Conservation (phyloP, 768 basidiomycete species). For the Serendipita sp. region DNA sequence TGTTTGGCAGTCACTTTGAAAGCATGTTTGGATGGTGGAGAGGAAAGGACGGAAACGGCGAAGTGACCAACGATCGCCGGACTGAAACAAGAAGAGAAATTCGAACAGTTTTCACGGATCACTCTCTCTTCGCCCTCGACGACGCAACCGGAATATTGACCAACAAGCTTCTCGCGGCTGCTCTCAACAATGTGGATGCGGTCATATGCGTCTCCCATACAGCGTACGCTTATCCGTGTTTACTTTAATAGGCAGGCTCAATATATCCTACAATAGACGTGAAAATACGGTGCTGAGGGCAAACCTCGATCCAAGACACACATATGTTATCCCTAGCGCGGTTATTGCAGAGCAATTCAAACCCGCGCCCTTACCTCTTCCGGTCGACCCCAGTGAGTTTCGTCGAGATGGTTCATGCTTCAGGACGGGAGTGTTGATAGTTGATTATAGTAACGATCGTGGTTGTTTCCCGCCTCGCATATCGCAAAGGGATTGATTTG, state of each 20-base stretch:
- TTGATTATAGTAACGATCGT: slow-evolving; percentile 69
- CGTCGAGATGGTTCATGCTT: too few relatives aligned
- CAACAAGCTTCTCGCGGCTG: slow-evolving; percentile 82
- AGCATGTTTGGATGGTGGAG: not conserved
- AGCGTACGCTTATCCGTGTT: slow-evolving; percentile 37
- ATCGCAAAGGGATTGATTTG: slow-evolving; percentile 92
- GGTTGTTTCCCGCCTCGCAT: slow-evolving; percentile 76
- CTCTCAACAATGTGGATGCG: slow-evolving; percentile 80
- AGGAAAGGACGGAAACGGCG: not conserved
- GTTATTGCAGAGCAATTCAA: slow-evolving; percentile 75
- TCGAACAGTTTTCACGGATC: slow-evolving; percentile 90
- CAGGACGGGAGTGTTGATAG: not conserved
- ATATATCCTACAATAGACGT: slow-evolving; percentile 37
- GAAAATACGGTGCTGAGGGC: slow-evolving; percentile 92
- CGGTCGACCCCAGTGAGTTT: slow-evolving; percentile 42
- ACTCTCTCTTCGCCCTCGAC: slow-evolving; percentile 90
- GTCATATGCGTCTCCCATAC: slow-evolving; percentile 96
- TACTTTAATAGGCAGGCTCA: not conserved
- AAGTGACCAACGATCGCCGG: not conserved
- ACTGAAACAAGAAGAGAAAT: slow-evolving; percentile 22
- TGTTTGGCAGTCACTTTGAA: slow-evolving; percentile 35
- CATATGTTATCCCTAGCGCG: slow-evolving; percentile 91
- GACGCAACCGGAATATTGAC: slow-evolving; percentile 95
- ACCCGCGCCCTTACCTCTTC: slow-evolving; percentile 34
- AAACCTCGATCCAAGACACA: slow-evolving; percentile 35